A percentile compares a stretch with the other conserved stretches of the same genome.
These are phyloP conservation scores for Penicillium odoratum DNA, from an alignment of 495 filamentous ascomycete genomes.

Conservation along the genomic window DNA sequence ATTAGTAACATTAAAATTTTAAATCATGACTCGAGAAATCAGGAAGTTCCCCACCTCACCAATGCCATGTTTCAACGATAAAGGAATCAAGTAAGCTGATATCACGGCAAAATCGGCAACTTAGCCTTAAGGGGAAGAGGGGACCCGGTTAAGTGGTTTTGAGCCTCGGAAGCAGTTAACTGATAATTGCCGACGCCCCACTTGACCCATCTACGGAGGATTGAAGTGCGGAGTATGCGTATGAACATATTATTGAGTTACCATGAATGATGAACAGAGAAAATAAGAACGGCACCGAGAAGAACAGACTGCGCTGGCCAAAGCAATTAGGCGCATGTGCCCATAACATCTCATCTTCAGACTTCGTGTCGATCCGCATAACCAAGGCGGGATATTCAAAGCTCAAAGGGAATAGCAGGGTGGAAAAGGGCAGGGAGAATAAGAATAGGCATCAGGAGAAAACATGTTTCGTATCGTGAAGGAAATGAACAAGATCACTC, in stretches of 20 bases:
- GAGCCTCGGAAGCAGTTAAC: neutral
- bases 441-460: neutral
- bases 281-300: neutral
- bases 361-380: constrained; percentile 1
- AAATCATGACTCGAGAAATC: neutral
- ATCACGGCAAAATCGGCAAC: constrained; percentile 6
- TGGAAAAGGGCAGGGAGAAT: neutral
- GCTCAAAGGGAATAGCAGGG: neutral
- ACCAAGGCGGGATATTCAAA: constrained; percentile 11
- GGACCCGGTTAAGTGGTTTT: neutral
- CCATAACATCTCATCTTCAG: constrained; percentile 1
- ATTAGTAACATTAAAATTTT: neutral
- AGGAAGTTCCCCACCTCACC: neutral
- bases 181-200: neutral
- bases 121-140: neutral
- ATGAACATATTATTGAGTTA: constrained; percentile 9
- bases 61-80: neutral
- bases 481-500: neutral
- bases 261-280: constrained; percentile 8
- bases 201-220: neutral
- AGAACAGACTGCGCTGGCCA: neutral
- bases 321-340: constrained; percentile 4
- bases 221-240: neutral
- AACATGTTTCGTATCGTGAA: constrained; percentile 4
- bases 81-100: neutral